These are phyloP conservation scores for Candida gigantensis DNA, from an alignment of 1,139 yeast genomes.

Conservation along the genomic window DNA sequence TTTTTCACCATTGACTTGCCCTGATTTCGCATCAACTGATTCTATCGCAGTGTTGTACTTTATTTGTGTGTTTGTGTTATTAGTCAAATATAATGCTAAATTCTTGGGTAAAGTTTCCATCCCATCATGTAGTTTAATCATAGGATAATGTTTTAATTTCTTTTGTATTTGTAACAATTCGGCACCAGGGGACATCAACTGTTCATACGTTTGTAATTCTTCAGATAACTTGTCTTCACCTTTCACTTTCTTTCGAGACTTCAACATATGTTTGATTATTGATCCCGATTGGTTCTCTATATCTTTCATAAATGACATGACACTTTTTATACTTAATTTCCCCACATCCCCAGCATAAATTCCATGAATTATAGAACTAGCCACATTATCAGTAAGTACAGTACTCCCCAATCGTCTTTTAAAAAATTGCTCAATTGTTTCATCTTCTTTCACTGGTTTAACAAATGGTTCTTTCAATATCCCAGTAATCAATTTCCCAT, in stretches of 20 bases:
- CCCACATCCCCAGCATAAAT: conserved; percentile 85
- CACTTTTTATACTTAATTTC: conserved; percentile 63
- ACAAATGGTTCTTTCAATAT: conserved; percentile 48
- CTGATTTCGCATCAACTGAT: conserved; percentile 20
- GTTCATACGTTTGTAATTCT: conserved; percentile 29
- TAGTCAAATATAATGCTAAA: conserved; percentile 35
- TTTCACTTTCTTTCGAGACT: conserved; percentile 11
- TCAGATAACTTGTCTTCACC: conserved; percentile 17
- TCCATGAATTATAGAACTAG: conserved; percentile 86
- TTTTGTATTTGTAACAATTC: conserved; percentile 35
- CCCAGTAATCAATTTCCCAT: conserved; percentile 25
- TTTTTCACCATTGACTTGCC: conserved; percentile 17
- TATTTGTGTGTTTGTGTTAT: conserved; percentile 44
- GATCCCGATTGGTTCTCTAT: conserved; percentile 66
- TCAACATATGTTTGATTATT: conserved; percentile 39
- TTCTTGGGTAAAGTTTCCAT: conserved; percentile 52
- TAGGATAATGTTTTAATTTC: conserved; percentile 48
- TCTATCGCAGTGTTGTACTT: conserved; percentile 23
- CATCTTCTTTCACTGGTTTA: conserved; percentile 48
- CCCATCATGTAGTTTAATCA: conserved; percentile 55
- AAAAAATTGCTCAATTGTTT: conserved; percentile 68
- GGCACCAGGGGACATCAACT: conserved; percentile 35
- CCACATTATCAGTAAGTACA: conserved; percentile 57
- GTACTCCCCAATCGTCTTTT: conserved; percentile 66
- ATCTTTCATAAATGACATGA: conserved; percentile 52